A percentile compares a stretch with the other conserved stretches of the same genome.
These are phyloP conservation scores for Trichophyton verrucosum DNA, from an alignment of 2,329 filamentous ascomycete species.

Conservation along the genomic window DNA sequence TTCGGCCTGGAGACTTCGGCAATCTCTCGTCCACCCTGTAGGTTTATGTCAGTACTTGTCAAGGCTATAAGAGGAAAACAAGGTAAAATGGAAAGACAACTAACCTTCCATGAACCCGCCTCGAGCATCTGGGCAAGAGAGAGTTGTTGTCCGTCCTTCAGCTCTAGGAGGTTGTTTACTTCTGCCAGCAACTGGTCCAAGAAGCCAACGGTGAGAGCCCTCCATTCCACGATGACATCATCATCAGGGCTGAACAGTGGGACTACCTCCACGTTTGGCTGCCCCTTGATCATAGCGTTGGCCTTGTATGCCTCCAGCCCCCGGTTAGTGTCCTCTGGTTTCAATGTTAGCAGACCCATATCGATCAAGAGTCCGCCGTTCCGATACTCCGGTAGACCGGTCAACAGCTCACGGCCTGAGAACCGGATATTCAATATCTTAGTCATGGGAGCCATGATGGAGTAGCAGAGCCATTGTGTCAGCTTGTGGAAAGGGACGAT, in stretches of 20 bases:
- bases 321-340: conserved; percentile 54
- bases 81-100: conserved; percentile 16
- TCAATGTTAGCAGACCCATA: conserved; percentile 66
- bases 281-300: conserved; percentile 59
- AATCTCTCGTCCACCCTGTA: conserved; percentile 78
- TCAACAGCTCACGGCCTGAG: conserved; percentile 67
- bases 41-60: neutral
- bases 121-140: conserved; percentile 81
- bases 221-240: conserved; percentile 70
- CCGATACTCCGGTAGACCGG: conserved; percentile 80
- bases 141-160: conserved; percentile 58
- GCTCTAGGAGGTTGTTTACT: conserved; percentile 54
- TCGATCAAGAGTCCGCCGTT: conserved; percentile 84
- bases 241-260: conserved; percentile 61
- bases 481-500: conserved; percentile 90
- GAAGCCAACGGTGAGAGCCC: conserved; percentile 62
- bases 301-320: conserved; percentile 58
- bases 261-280: conserved; percentile 59
- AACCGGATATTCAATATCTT: conserved; percentile 70
- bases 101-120: conserved; percentile 94
- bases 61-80: neutral
- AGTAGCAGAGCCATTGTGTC: conserved; percentile 90
- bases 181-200: conserved; percentile 57
- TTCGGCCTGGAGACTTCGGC: conserved; percentile 92
- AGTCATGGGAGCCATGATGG: conserved; percentile 82